Evolutionary conservation across 768 basidiomycete species (phyloP).

Genomic region (Lyophyllum semitale): DNA sequence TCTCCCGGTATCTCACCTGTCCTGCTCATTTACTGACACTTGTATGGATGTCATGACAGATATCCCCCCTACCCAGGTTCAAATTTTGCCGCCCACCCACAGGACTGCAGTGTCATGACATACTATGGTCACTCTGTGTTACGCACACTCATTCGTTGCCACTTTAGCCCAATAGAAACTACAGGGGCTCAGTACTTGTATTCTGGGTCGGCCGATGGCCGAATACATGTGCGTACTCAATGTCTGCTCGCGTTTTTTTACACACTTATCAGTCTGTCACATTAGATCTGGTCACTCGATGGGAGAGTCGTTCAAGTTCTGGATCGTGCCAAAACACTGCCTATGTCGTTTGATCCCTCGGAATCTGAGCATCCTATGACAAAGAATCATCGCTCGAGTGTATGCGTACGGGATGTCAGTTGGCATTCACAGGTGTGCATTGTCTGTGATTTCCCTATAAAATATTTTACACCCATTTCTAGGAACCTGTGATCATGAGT

Average conservation of each 20-base stretch:
- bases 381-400: constrained; percentile 28
- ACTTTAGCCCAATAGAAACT: constrained; percentile 92
- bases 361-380: constrained; percentile 46
- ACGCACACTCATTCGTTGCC: constrained; percentile 91
- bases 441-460: background rate
- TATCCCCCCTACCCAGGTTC: constrained; percentile 69
- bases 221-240: constrained; percentile 65
- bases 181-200: constrained; percentile 94
- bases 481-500: constrained; percentile 91
- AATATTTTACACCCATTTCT: background rate
- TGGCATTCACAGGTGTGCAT: constrained; percentile 81
- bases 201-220: constrained; percentile 87
- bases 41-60: constrained; percentile 33
- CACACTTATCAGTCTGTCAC: constrained; percentile 2
- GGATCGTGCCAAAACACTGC: constrained; percentile 73
- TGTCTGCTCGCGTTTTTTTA: constrained; percentile 3
- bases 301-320: constrained; percentile 82
- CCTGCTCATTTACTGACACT: background rate
- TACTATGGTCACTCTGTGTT: constrained; percentile 91
- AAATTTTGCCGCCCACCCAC: constrained; percentile 66
- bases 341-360: constrained; percentile 75
- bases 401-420: constrained; percentile 89
- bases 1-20: constrained; percentile 1
- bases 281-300: constrained; percentile 94
- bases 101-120: constrained; percentile 94